Percentiles rank a stretch among this genome's conserved stretches.
phyloP scores from a whole-genome alignment of 495 filamentous ascomycete species.

The Elaphomyces granulatus region DNA sequence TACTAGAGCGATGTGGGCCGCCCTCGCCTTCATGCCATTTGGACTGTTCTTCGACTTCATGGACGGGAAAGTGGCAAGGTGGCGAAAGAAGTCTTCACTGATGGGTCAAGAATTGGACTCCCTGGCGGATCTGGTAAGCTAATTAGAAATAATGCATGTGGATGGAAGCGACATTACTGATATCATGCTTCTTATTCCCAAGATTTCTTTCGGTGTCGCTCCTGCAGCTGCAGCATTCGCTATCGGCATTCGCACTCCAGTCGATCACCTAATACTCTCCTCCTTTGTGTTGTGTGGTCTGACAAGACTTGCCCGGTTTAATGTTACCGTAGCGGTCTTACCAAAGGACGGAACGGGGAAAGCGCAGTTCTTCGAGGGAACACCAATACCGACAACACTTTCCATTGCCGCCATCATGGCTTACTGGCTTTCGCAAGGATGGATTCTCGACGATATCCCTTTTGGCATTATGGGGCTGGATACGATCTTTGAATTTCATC shows the following conservation, averaged over 20 bases:
- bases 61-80: conserved; percentile 90
- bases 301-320: conserved; percentile 89
- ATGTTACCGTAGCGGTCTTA: conserved; percentile 75
- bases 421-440: conserved; percentile 71
- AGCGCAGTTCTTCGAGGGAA: conserved; percentile 89
- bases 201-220: conserved; percentile 93
- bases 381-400: conserved; percentile 83
- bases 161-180: too few species aligned
- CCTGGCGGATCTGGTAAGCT: conserved; percentile 86
- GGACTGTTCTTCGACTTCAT: conserved; percentile 98
- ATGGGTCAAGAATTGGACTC: conserved; percentile 99
- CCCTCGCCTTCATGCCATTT: conserved; percentile 79
- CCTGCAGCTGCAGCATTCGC: conserved; percentile 80
- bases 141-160: too few species aligned
- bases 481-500: conserved; percentile 71
- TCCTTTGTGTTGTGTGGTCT: conserved; percentile 94
- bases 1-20: conserved; percentile 55
- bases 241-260: conserved; percentile 70
- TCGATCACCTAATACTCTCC: conserved; percentile 73
- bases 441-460: conserved; percentile 63
- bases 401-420: conserved; percentile 72
- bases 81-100: conserved; percentile 86
- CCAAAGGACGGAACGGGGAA: conserved; percentile 89
- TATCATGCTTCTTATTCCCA: too few species aligned
- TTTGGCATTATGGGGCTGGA: conserved; percentile 49